Conservation (phyloP, 23 red algal species). For the Pyropia yezoensis region DNA sequence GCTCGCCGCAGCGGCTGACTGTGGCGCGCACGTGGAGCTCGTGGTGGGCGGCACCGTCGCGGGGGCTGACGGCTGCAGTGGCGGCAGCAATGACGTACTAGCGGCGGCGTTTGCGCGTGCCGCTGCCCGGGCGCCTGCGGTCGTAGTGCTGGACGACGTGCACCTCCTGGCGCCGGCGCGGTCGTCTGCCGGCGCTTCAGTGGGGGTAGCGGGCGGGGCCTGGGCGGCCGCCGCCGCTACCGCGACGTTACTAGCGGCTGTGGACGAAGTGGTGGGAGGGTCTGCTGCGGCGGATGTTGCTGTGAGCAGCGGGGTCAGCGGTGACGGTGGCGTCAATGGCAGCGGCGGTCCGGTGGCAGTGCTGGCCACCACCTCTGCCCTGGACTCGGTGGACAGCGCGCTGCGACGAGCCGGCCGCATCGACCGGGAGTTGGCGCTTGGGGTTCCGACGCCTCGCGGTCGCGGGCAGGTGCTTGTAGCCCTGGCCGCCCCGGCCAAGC, state of each 20-base stretch:
- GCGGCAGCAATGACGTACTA: slow-evolving; percentile 9
- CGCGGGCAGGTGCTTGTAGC: slow-evolving; percentile 41
- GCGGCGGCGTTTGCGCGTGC: slow-evolving; percentile 34
- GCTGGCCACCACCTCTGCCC: slow-evolving; percentile 54
- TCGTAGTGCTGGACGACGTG: slow-evolving; percentile 73
- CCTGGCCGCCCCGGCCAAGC: slow-evolving; percentile 9
- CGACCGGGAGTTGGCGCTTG: slow-evolving; percentile 63
- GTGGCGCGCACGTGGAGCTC: slow-evolving; percentile 15
- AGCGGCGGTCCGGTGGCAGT: slow-evolving; percentile 24
- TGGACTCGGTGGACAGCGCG: slow-evolving; percentile 45
- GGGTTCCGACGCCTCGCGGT: slow-evolving; percentile 23
- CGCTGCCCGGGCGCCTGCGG: slow-evolving; percentile 19
- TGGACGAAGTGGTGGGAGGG: neutral
- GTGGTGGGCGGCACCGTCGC: slow-evolving; percentile 25
- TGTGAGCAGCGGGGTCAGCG: no score
- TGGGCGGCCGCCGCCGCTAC: slow-evolving; percentile 34
- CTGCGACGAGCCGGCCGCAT: slow-evolving; percentile 73
- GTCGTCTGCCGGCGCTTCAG: slow-evolving; percentile 10
- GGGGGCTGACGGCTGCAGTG: slow-evolving; percentile 15
- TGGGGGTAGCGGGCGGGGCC: slow-evolving; percentile 30
- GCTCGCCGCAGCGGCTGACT: slow-evolving; percentile 36
- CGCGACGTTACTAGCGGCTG: neutral
- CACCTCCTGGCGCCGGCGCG: slow-evolving; percentile 47
- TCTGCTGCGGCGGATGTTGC: no score
- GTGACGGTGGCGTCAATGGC: slow-evolving; percentile 24